phyloP scores from a whole-genome alignment of 1,139 yeast species.

The Magnusiomyces fungicola region DNA sequence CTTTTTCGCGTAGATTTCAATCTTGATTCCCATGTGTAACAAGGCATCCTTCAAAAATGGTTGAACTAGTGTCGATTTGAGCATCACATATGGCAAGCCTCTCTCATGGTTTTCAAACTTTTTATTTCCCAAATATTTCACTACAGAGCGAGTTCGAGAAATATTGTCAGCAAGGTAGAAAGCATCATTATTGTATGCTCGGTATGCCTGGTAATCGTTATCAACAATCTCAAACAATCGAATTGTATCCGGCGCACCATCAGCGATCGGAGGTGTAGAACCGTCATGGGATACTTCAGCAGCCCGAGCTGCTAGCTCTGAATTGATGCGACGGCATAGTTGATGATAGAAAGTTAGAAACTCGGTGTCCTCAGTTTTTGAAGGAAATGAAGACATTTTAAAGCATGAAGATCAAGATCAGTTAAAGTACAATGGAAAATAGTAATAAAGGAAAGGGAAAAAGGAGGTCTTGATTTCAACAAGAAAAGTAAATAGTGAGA shows the following conservation, averaged over 20 bases:
- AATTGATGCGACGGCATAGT: conserved; percentile 35
- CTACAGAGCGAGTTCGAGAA: conserved; percentile 73
- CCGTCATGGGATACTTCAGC: neutral
- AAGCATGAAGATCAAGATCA: too few relatives aligned
- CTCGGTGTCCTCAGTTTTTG: conserved; percentile 53
- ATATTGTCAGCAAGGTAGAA: conserved; percentile 71
- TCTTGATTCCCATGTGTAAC: conserved; percentile 62
- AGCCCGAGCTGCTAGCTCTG: neutral
- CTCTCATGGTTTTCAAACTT: conserved; percentile 24
- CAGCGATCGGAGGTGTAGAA: conserved; percentile 37
- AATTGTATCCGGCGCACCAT: conserved; percentile 40
- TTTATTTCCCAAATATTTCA: conserved; percentile 46
- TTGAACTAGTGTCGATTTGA: conserved; percentile 59
- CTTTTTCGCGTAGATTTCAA: conserved; percentile 56
- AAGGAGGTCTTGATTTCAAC: too few relatives aligned
- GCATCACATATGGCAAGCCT: conserved; percentile 59
- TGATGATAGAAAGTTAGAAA: conserved; percentile 48
- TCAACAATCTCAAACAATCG: conserved; percentile 72
- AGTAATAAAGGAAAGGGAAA: too few relatives aligned
- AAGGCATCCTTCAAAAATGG: conserved; percentile 60
- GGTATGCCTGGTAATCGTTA: conserved; percentile 42
- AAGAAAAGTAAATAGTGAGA: too few relatives aligned
- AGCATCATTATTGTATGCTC: conserved; percentile 71
- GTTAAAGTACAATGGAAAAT: too few relatives aligned
- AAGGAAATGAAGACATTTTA: conserved; percentile 49